Conservation (phyloP, 345 rosid genomes). For the Eucalyptus tenuipes region DNA sequence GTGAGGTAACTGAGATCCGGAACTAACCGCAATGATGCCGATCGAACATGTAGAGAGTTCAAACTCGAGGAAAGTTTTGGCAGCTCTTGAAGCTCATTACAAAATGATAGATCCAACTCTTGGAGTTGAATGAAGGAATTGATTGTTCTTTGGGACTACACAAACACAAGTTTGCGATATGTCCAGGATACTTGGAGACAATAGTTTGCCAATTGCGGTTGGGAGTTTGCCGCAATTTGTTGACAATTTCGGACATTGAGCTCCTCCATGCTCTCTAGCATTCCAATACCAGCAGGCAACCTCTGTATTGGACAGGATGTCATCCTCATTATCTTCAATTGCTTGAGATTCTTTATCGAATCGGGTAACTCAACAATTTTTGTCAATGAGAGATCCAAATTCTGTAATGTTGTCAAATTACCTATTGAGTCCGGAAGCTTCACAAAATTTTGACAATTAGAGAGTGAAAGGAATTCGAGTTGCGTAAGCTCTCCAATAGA, state of each 20-base stretch:
- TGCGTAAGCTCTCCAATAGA: neutral
- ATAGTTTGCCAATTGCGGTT: neutral
- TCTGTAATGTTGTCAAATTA: neutral
- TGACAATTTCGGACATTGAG: fast-evolving
- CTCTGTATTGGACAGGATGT: fast-evolving
- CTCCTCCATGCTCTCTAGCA: neutral
- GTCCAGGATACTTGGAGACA: neutral
- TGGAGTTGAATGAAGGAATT: neutral
- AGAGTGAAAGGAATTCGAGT: neutral
- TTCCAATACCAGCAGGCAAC: neutral
- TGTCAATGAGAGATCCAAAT: fast-evolving
- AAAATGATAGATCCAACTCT: fast-evolving
- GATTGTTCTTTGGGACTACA: neutral
- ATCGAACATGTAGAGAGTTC: fast-evolving
- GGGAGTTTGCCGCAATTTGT: neutral
- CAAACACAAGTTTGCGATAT: neutral
- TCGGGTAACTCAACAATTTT: neutral
- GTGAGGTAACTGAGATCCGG: neutral
- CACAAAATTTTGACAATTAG: fast-evolving
- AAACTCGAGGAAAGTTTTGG: neutral
- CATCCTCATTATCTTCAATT: neutral
- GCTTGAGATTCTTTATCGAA: neutral
- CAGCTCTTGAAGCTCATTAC: neutral
- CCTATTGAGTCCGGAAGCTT: neutral
- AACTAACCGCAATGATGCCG: neutral